Conservation (phyloP, 352 stramenopile genomes). For the Discostella stelligera region DNA sequence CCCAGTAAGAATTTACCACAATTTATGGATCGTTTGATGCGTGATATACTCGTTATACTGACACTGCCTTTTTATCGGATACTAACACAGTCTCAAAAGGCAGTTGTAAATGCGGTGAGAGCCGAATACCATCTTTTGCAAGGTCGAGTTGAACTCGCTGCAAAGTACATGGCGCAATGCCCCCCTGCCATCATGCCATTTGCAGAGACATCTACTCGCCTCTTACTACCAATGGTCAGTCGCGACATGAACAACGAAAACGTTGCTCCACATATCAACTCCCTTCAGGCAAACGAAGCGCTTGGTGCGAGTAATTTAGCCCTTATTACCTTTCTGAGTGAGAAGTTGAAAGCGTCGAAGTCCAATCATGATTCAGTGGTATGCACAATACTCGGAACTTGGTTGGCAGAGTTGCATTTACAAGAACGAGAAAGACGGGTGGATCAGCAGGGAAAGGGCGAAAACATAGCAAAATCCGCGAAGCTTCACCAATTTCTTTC, state of each 20-base stretch:
- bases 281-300: slow-evolving; percentile 58
- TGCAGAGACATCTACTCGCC: slow-evolving; percentile 63
- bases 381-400: slow-evolving; percentile 80
- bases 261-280: slow-evolving; percentile 38
- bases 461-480: slow-evolving; percentile 21
- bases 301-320: slow-evolving; percentile 66
- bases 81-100: slow-evolving; percentile 58
- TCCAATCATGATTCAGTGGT: slow-evolving; percentile 69
- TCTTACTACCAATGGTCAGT: slow-evolving; percentile 69
- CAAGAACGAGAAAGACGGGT: slow-evolving; percentile 55
- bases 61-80: not conserved
- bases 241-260: slow-evolving; percentile 47
- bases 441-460: not conserved
- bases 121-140: slow-evolving; percentile 79
- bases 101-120: slow-evolving; percentile 71
- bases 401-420: slow-evolving; percentile 77
- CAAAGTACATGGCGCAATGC: slow-evolving; percentile 77
- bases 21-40: not conserved
- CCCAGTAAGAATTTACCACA: slow-evolving; percentile 27
- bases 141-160: slow-evolving; percentile 64
- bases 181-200: slow-evolving; percentile 71
- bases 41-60: not conserved
- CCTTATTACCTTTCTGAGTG: slow-evolving; percentile 75
- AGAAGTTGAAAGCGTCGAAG: slow-evolving; percentile 75
- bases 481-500: slow-evolving; percentile 71